Conservation (phyloP, 2,329 filamentous ascomycete species). For the Dryadomyces quercivorus region DNA sequence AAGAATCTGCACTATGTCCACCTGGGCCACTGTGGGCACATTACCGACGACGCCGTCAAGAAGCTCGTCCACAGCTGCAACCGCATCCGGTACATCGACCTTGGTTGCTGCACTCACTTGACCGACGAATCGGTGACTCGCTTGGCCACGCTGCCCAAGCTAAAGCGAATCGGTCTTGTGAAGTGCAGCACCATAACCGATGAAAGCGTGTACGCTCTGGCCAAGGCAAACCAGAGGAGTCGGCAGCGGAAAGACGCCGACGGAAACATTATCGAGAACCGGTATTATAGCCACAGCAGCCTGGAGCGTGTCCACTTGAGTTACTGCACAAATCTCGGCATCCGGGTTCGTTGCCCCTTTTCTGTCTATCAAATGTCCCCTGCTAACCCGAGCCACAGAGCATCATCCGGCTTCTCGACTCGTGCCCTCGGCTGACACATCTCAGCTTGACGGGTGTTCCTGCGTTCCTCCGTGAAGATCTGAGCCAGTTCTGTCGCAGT, state of each 20-base stretch:
- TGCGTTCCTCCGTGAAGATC: slow-evolving; percentile 75
- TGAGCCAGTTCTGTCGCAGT: slow-evolving; percentile 74
- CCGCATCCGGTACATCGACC: slow-evolving; percentile 90
- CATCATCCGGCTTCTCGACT: slow-evolving; percentile 78
- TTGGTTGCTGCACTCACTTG: slow-evolving; percentile 85
- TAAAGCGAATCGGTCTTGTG: slow-evolving; percentile 88
- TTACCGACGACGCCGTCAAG: slow-evolving; percentile 82
- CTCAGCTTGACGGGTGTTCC: slow-evolving; percentile 88
- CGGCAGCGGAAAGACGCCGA: slow-evolving; percentile 35
- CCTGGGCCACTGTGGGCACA: slow-evolving; percentile 80
- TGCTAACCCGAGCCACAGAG: slow-evolving; percentile 43
- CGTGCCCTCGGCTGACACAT: slow-evolving; percentile 85
- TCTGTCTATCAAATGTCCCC: neutral
- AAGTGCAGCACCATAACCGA: slow-evolving; percentile 91
- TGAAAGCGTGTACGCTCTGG: slow-evolving; percentile 72
- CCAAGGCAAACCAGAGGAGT: slow-evolving; percentile 50
- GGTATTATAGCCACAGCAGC: slow-evolving; percentile 47
- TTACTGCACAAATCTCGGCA: slow-evolving; percentile 77
- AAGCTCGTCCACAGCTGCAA: slow-evolving; percentile 77
- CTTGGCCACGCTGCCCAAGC: slow-evolving; percentile 76
- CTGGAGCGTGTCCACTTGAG: slow-evolving; percentile 92
- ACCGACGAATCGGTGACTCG: slow-evolving; percentile 80
- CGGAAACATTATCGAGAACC: slow-evolving; percentile 34
- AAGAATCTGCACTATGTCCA: slow-evolving; percentile 98
- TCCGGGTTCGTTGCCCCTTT: slow-evolving; percentile 49